Base-by-base conservation (phyloP, 2,329 filamentous ascomycete species). In the Colletotrichum nymphaeae region DNA sequence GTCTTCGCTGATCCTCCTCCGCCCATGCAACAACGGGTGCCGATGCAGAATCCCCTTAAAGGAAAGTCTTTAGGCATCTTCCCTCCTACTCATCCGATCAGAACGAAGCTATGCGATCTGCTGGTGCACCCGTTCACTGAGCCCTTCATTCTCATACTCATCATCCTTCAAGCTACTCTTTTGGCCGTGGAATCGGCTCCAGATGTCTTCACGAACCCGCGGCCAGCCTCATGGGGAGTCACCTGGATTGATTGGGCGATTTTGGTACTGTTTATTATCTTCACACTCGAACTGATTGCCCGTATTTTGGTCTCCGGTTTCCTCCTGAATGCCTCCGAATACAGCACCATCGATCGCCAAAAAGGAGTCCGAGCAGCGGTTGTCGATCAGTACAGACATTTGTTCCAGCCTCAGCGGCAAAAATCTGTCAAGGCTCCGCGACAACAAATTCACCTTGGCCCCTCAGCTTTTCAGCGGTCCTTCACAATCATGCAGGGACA, bases 291-390 rank as follows among this genome's bases (percentile, higher is more conserved):
- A 82, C 88, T 97, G 46, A 85, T 93, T 68, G 91, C 94, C 74
- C 93, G 95, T 68, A 92, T 95, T 55, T 93, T 99, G 73, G 97
- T 99, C 0, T 99, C 97, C 0, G 97, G 97, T 0, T 93, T 99
- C 77, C 88, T 99, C 37, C 86, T 97, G 76, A 99, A 99, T 80
- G 94, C 97, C 1, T 86, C 91, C 9, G 95, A 98, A 80, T 98
- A 98, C 82, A 98, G 94, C 82, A 97, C 95, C 5, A 93, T 97
- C 74, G 94, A 97, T 81, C 90, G 94, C 66, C 90, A 93, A 76
- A 87, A 92, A 37, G 94, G 95, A 12, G 83, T 98, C 9, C 91
- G 90, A 65, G 91, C 92, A 75, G 94, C 93, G 12, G 86, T 98
- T 24, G 85, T 91, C 55, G 92, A 94, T 74, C 95, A 95, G 82